A percentile compares a stretch with the other conserved stretches of the same genome.
phyloP scores from a whole-genome alignment of 306 rosid species.

The Arachis stenosperma region DNA sequence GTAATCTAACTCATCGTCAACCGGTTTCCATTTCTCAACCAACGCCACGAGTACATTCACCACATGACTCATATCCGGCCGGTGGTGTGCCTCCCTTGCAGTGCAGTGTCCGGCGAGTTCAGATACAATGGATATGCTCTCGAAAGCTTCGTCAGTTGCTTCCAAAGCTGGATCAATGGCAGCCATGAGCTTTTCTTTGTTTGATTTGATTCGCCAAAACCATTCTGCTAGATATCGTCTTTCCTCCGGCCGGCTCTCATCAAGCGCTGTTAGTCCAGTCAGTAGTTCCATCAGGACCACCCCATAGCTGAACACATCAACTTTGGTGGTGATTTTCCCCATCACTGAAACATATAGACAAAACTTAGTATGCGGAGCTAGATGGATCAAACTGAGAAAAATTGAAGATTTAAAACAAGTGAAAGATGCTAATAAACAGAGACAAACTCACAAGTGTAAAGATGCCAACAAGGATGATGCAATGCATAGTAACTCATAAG shows the following conservation, averaged over 20 bases:
- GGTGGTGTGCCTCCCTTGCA: constrained; percentile 71
- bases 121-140: constrained; percentile 55
- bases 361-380: constrained; percentile 14
- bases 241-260: constrained; percentile 79
- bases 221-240: constrained; percentile 79
- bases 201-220: constrained; percentile 74
- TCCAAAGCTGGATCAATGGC: constrained; percentile 68
- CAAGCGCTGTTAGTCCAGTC: constrained; percentile 77
- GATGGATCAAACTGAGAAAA: neutral
- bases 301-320: constrained; percentile 80
- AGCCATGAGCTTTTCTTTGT: constrained; percentile 60
- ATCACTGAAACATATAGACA: constrained; percentile 59
- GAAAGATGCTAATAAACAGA: neutral
- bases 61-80: constrained; percentile 88
- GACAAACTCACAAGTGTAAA: too few species aligned
- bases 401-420: neutral
- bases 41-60: constrained; percentile 62
- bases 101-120: constrained; percentile 90
- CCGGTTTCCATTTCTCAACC: constrained; percentile 77
- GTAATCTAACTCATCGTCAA: constrained; percentile 48
- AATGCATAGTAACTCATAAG: neutral
- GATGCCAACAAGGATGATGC: neutral
- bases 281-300: constrained; percentile 81
- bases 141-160: constrained; percentile 52
- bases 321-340: constrained; percentile 91